Evolutionary conservation across 2,329 filamentous ascomycete species (phyloP).

Genomic region (Trichoderma arundinaceum): DNA sequence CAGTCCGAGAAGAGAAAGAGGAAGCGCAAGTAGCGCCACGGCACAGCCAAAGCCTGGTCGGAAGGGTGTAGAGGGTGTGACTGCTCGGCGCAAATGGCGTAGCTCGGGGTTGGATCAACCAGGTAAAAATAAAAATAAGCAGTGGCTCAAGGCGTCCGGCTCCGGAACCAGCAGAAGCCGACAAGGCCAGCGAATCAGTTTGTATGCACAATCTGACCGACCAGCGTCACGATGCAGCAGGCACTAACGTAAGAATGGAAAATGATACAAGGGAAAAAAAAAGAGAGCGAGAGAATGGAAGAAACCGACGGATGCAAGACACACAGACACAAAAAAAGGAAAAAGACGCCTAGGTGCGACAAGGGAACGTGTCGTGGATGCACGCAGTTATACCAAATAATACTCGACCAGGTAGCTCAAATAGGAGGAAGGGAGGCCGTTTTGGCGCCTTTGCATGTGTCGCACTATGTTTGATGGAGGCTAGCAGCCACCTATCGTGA

Average conservation of each 20-base stretch:
- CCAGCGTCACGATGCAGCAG: neutral
- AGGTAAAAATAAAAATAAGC: slow-evolving; percentile 22
- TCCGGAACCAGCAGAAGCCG: slow-evolving; percentile 18
- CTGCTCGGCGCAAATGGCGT: slow-evolving; percentile 10
- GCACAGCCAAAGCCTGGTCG: slow-evolving; percentile 7
- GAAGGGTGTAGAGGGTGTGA: slow-evolving; percentile 16
- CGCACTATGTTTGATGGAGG: slow-evolving; percentile 24
- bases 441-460: slow-evolving; percentile 18
- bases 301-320: neutral
- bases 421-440: slow-evolving; percentile 18
- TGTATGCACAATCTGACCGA: slow-evolving; percentile 2
- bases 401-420: neutral
- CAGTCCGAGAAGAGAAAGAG: slow-evolving; percentile 10
- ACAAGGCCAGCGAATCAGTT: neutral
- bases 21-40: slow-evolving; percentile 8
- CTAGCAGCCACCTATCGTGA: slow-evolving; percentile 6
- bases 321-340: neutral
- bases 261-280: neutral
- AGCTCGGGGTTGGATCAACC: neutral
- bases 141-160: slow-evolving; percentile 7
- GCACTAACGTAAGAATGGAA: neutral
- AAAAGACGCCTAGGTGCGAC: neutral
- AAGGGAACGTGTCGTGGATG: neutral
- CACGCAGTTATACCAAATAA: neutral
- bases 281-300: neutral